These are phyloP conservation scores for Salix koriyanagi DNA, from an alignment of 345 rosid species.

Conservation along the genomic window DNA sequence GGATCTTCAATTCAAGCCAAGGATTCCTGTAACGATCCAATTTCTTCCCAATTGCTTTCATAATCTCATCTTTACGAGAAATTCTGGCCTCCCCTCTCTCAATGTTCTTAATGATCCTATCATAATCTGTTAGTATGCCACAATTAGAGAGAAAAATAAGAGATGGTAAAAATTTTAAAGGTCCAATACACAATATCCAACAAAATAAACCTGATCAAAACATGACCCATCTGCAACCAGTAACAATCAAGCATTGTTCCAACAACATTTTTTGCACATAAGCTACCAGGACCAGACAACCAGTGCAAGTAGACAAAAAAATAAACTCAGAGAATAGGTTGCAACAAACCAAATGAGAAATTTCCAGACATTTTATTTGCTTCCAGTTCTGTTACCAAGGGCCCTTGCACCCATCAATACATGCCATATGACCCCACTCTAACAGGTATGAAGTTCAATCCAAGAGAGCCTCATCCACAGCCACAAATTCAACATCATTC, in stretches of 20 bases:
- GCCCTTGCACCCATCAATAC: background rate
- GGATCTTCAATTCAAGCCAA: conserved; percentile 95
- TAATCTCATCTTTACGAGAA: conserved; percentile 93
- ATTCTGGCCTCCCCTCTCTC: conserved; percentile 97
- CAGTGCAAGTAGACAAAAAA: background rate
- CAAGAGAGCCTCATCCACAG: background rate
- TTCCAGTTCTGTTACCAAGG: background rate
- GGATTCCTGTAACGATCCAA: conserved; percentile 97
- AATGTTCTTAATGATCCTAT: conserved; percentile 93
- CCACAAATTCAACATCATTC: background rate
- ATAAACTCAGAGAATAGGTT: background rate
- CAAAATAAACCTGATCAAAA: background rate
- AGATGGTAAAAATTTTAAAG: background rate
- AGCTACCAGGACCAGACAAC: background rate
- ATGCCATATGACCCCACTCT: background rate
- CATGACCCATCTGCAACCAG: background rate
- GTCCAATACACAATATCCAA: background rate
- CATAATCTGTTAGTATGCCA: conserved; percentile 53
- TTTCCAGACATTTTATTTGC: background rate
- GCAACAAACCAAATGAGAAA: background rate
- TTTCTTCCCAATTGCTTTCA: conserved; percentile 98
- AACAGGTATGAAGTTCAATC: background rate
- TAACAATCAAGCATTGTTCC: background rate
- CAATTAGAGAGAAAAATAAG: background rate
- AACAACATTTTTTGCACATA: background rate